Evolutionary conservation across 139 green algal genomes (phyloP), one percentile per base, ranked within the genome.

Genomic region (Spirogloea muscicola): DNA sequence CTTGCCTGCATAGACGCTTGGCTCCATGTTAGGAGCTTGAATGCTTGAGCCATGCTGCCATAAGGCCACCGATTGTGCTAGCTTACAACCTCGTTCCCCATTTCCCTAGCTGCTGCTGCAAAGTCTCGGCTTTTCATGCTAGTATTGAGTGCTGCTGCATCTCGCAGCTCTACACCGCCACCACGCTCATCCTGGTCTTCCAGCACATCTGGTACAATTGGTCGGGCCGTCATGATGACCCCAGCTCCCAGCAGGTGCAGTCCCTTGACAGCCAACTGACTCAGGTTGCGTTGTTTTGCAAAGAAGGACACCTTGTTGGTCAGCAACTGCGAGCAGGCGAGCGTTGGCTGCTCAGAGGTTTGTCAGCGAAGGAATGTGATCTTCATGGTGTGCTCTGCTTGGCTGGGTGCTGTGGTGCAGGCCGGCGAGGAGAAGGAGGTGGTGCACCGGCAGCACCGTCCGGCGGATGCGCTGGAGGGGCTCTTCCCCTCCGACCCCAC

Each of bases 101-200:
- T 55, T 55, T 55, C n/a, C 21, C 21, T 21, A 55, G 46, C 21
- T 21, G n/a, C 21, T 55, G 46, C n/a, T n/a, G n/a, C n/a, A 55
- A 55, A 21, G 46, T 55, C n/a, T 55, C n/a, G 29, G 10, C 10
- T 64, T 10, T 10, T 64, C 16, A 31, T 18, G 40, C 59, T 21
- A 55, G 59, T 68, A 31, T 58, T 55, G 9, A n/a, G 7, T 55
- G 39, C 59, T 18, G 29, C 21, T 68, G 59, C 4, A n/a, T 13
- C 7, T 52, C 27, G 13, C 64, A 73, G 64, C 36, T 73, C 34
- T 73, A 73, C 64, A 73, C 64, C 27, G 63, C 63, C 55, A 73
- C 64, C n/a, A 73, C 64, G 48, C 21, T 73, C 7, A n/a, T 73
- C 34, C 64, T 73, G 49, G 64, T 73, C 42, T 41, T n/a, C 21